Evolutionary conservation across 345 rosid species (phyloP).

Genomic region (Erodium maritimum): DNA sequence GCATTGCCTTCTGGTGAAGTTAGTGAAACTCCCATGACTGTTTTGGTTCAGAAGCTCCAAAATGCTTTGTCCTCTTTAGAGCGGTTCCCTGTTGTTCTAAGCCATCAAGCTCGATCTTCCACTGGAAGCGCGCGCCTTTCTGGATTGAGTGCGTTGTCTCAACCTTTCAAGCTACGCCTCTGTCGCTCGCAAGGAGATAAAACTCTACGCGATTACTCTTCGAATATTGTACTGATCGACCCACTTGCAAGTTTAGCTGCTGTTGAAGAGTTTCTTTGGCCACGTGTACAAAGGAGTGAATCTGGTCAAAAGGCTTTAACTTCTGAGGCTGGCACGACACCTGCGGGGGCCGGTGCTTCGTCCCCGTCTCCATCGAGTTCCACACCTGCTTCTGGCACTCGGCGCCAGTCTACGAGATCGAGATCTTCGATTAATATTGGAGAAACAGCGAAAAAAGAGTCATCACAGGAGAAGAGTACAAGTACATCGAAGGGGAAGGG

Average conservation of each 20-base stretch:
- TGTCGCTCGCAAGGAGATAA: conserved; percentile 91
- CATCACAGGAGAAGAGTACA: conserved; percentile 51
- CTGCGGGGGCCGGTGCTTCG: conserved; percentile 61
- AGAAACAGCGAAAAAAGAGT: conserved; percentile 53
- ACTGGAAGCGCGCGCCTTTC: conserved; percentile 90
- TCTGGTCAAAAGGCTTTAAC: conserved; percentile 58
- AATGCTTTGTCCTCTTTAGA: conserved; percentile 86
- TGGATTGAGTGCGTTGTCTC: conserved; percentile 89
- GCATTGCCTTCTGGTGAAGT: conserved; percentile 63
- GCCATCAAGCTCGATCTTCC: conserved; percentile 82
- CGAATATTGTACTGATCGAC: conserved; percentile 89
- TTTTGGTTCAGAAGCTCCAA: conserved; percentile 94
- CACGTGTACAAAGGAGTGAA: conserved; percentile 84
- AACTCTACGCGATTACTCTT: conserved; percentile 88
- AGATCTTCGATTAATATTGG: conserved; percentile 74
- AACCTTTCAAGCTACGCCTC: conserved; percentile 86
- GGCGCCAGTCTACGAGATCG: conserved; percentile 77
- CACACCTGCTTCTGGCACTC: conserved; percentile 55
- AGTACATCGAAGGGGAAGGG: conserved; percentile 93
- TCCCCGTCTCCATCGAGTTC: conserved; percentile 73
- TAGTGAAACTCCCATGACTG: conserved; percentile 52
- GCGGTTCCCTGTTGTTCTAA: conserved; percentile 91
- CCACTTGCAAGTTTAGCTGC: conserved; percentile 96
- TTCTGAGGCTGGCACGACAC: conserved; percentile 50
- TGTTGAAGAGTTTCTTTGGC: conserved; percentile 97